Conservation (phyloP, 306 rosid genomes). For the Prunus dulcis region DNA sequence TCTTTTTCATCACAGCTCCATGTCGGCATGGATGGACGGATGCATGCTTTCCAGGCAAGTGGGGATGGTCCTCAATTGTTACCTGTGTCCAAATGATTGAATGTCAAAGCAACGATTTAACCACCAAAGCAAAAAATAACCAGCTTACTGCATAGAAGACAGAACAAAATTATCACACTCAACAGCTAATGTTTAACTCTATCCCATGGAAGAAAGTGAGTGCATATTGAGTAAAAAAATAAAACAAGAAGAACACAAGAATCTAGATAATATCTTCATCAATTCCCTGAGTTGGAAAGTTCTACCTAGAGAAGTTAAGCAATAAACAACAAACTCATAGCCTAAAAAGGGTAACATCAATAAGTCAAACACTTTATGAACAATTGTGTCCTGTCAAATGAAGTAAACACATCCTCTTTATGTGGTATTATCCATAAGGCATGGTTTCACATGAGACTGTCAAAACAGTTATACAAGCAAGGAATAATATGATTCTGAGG, state of each 20-base stretch:
- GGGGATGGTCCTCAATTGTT: slow-evolving; percentile 95
- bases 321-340: neutral
- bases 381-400: neutral
- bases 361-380: neutral
- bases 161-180: neutral
- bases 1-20: slow-evolving; percentile 98
- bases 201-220: neutral
- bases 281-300: neutral
- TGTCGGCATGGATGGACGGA: slow-evolving; percentile 96
- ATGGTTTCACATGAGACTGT: neutral
- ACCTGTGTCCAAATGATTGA: slow-evolving; percentile 43
- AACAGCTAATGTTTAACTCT: neutral
- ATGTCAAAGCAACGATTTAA: neutral
- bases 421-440: neutral
- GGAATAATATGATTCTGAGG: slow-evolving; percentile 5
- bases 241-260: neutral
- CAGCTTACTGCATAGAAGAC: neutral
- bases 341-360: neutral
- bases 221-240: neutral
- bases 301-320: neutral
- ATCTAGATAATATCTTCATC: neutral
- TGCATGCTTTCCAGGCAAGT: slow-evolving; percentile 93
- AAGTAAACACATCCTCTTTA: neutral
- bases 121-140: neutral
- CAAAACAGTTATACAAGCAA: neutral